These are phyloP conservation scores for Pseudotulostoma volvatum DNA, from an alignment of 495 filamentous ascomycete genomes.

Conservation along the genomic window DNA sequence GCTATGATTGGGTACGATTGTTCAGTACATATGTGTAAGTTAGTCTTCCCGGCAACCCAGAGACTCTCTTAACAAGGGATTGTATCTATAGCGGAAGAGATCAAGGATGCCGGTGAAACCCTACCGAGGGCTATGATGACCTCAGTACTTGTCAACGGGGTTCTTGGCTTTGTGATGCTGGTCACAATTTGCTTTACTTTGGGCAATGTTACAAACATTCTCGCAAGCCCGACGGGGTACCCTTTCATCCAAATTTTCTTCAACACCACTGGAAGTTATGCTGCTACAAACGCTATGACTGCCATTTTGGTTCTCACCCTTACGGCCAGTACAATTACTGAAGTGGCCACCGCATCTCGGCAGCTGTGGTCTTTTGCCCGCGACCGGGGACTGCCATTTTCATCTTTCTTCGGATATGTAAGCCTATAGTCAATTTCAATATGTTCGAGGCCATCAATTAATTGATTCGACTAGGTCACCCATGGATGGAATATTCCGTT, in stretches of 20 bases:
- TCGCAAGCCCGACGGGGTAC: constrained; percentile 23
- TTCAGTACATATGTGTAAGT: constrained; percentile 38
- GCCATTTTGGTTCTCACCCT: constrained; percentile 33
- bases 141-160: constrained; percentile 32
- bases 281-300: constrained; percentile 33
- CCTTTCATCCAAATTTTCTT: constrained; percentile 40
- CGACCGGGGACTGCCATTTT: constrained; percentile 40
- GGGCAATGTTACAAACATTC: constrained; percentile 30
- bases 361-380: constrained; percentile 44
- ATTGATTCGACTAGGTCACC: constrained; percentile 22
- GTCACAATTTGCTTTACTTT: constrained; percentile 35
- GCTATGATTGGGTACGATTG: constrained; percentile 40
- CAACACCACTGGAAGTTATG: constrained; percentile 28
- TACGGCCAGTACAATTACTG: constrained; percentile 33
- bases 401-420: constrained; percentile 32
- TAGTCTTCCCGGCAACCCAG: no score
- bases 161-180: constrained; percentile 32
- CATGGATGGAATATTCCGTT: constrained; percentile 35
- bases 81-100: constrained; percentile 37
- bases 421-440: constrained; percentile 4
- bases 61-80: no score
- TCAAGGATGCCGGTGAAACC: constrained; percentile 26
- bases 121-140: constrained; percentile 32
- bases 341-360: constrained; percentile 38
- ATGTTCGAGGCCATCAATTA: no score